Evolutionary conservation across 345 rosid genomes (phyloP).

Genomic region (Brassica cretica): DNA sequence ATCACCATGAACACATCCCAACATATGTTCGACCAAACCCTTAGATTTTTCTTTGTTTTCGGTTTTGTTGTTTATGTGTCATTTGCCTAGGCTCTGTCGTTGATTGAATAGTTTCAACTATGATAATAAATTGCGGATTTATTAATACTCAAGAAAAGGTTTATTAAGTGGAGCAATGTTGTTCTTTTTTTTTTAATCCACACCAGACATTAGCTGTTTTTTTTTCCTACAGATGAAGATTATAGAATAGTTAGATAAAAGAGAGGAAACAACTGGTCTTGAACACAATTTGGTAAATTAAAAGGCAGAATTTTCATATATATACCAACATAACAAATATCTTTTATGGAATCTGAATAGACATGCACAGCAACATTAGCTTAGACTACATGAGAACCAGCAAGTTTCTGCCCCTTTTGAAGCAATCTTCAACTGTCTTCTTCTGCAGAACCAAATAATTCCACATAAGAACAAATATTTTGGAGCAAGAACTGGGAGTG

Average conservation of each 20-base stretch:
- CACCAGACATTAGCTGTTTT: not conserved
- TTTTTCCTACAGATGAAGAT: not conserved
- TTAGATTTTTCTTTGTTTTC: not conserved
- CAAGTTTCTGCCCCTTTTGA: slow-evolving; percentile 1
- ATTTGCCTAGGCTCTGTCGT: not conserved
- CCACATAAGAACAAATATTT: slow-evolving; percentile 21
- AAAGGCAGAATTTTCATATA: not conserved
- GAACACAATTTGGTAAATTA: not conserved
- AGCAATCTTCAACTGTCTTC: slow-evolving; percentile 32
- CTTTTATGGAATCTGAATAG: not conserved
- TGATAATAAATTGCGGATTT: not conserved
- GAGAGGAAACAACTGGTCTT: not conserved
- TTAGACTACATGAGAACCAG: not conserved
- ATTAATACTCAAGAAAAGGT: not conserved
- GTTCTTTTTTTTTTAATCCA: not conserved
- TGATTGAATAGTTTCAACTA: not conserved
- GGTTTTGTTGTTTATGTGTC: not conserved
- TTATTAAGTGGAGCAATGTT: not conserved
- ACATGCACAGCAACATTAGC: slow-evolving; percentile 7
- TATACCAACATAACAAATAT: not conserved
- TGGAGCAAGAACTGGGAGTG: not conserved
- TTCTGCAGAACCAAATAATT: slow-evolving; percentile 27
- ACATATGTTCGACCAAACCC: not conserved
- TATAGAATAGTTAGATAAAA: not conserved
- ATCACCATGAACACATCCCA: not conserved